Evolutionary conservation across 441 rosid genomes (phyloP).

Genomic region (Brassica hybrid): DNA sequence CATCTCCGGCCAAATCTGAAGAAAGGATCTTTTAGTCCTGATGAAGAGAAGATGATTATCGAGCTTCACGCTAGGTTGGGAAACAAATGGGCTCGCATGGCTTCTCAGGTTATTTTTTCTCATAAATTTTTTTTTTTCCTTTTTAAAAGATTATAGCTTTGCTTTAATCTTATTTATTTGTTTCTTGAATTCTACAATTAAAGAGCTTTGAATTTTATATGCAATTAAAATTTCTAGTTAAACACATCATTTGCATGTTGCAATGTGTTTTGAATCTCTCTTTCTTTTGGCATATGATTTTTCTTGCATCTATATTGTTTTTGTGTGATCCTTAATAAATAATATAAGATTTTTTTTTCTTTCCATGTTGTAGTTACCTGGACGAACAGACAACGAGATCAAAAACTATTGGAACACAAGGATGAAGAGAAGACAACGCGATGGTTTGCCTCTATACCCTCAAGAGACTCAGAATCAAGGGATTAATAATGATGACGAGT

Average conservation of each 20-base stretch:
- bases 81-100: constrained; percentile 82
- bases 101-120: constrained; percentile 52
- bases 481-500: constrained; percentile 20
- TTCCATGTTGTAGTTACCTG: constrained; percentile 50
- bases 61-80: constrained; percentile 64
- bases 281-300: constrained; percentile 19
- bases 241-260: constrained; percentile 30
- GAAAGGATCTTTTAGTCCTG: constrained; percentile 60
- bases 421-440: constrained; percentile 62
- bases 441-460: constrained; percentile 62
- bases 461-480: constrained; percentile 41
- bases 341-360: background rate
- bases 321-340: background rate
- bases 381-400: constrained; percentile 71
- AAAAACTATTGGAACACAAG: constrained; percentile 76
- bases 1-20: constrained; percentile 73
- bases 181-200: constrained; percentile 24
- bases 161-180: background rate
- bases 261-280: constrained; percentile 21
- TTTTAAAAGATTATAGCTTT: background rate
- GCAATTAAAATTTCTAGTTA: constrained; percentile 6
- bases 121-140: background rate
- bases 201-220: background rate
- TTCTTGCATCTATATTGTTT: constrained; percentile 22
- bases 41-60: constrained; percentile 60